phyloP scores from a whole-genome alignment of 75 land plant species.

The Adiantum capillusveneris region DNA sequence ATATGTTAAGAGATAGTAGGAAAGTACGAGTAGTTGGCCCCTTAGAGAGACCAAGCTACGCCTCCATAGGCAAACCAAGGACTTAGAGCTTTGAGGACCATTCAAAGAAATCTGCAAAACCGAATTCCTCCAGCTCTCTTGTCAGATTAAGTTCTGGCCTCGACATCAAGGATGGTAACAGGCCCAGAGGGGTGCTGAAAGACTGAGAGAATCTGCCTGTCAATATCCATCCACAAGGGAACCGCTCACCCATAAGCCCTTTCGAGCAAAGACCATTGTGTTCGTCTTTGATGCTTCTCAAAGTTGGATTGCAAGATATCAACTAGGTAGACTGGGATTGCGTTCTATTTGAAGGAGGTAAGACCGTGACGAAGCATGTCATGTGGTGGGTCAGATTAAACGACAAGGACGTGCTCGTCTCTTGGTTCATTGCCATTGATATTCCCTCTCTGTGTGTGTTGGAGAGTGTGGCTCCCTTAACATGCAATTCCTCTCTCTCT shows the following conservation, averaged over 20 bases:
- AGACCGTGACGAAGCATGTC: too few relatives aligned
- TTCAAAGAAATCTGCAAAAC: conserved; percentile 76
- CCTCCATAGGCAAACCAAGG: conserved; percentile 75
- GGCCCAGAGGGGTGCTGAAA: conserved; percentile 86
- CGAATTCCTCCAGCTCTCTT: conserved; percentile 76
- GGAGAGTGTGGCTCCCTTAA: too few relatives aligned
- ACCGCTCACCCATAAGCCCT: conserved; percentile 77
- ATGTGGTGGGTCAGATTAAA: too few relatives aligned
- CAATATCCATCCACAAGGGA: conserved; percentile 76
- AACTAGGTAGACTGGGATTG: too few relatives aligned
- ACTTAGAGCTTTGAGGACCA: conserved; percentile 77
- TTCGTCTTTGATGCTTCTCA: conserved; percentile 35
- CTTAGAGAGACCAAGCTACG: conserved; percentile 66
- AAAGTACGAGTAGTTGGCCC: conserved; percentile 68
- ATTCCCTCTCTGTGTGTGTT: too few relatives aligned
- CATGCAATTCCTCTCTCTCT: too few relatives aligned
- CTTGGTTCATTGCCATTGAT: too few relatives aligned
- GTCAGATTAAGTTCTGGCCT: conserved; percentile 83
- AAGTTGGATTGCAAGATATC: too few relatives aligned
- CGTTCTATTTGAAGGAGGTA: too few relatives aligned
- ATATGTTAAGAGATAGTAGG: conserved; percentile 38
- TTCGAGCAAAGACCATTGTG: conserved; percentile 43
- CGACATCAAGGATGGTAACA: conserved; percentile 81
- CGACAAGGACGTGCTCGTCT: too few relatives aligned
- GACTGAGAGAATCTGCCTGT: conserved; percentile 78